Evolutionary conservation across 2,329 filamentous ascomycete genomes (phyloP).

Genomic region (Colletotrichum cordylinicola): DNA sequence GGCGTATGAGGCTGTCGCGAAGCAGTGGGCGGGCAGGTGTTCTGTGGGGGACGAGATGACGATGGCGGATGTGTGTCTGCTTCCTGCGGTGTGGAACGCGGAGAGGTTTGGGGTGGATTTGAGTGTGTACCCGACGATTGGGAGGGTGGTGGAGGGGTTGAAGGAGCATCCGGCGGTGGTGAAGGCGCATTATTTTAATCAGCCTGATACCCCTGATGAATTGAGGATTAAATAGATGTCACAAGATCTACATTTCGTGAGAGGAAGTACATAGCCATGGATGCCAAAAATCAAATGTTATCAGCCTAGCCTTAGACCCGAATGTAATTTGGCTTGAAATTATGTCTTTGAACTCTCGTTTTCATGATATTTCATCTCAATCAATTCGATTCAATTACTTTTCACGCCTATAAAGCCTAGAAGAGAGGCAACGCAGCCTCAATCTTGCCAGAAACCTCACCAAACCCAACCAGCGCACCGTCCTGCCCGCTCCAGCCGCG

Average conservation of each 20-base stretch:
- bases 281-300: fast-evolving
- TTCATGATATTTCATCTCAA: background rate
- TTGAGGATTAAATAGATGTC: background rate
- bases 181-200: constrained; percentile 57
- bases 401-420: constrained; percentile 2
- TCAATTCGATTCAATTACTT: too few species aligned
- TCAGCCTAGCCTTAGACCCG: fast-evolving
- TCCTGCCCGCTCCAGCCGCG: constrained; percentile 71
- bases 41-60: constrained; percentile 62
- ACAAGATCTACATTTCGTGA: background rate
- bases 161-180: constrained; percentile 55
- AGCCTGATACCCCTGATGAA: constrained; percentile 50
- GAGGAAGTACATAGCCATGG: background rate
- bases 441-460: constrained; percentile 72
- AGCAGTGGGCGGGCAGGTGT: constrained; percentile 49
- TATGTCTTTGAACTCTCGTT: fast-evolving
- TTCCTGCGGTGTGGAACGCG: constrained; percentile 65
- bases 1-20: constrained; percentile 57
- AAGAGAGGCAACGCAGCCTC: constrained; percentile 35
- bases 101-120: constrained; percentile 60
- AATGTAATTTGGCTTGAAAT: background rate
- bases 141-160: constrained; percentile 49
- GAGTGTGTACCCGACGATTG: constrained; percentile 50
- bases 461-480: constrained; percentile 76
- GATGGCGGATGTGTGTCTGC: constrained; percentile 62